Percentiles rank a stretch among this genome's conserved stretches.
phyloP scores from a whole-genome alignment of 495 filamentous ascomycete species.

The Xylaria scruposa region DNA sequence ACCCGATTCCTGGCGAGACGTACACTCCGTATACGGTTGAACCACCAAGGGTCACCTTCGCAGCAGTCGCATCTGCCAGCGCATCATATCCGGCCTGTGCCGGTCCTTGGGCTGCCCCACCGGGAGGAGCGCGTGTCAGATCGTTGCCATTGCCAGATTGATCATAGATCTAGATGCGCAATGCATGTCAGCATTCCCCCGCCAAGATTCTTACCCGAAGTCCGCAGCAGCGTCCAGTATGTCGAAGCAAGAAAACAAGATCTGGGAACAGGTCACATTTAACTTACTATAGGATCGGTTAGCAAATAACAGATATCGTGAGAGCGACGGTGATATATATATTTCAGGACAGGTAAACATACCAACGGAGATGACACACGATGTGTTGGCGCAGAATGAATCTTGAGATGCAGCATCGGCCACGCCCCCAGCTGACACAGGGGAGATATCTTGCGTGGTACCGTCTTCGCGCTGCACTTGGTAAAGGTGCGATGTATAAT shows the following conservation, averaged over 20 bases:
- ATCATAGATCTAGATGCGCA: constrained; percentile 7
- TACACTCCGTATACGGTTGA: background rate
- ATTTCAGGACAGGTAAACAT: background rate
- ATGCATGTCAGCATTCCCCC: background rate
- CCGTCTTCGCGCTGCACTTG: constrained; percentile 2
- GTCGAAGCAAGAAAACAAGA: background rate
- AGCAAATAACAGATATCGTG: background rate
- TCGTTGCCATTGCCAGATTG: constrained; percentile 12
- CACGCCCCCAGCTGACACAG: background rate
- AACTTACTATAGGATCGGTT: background rate
- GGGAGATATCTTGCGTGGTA: background rate
- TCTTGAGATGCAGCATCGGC: constrained; percentile 4
- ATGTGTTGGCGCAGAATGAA: background rate
- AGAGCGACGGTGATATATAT: background rate
- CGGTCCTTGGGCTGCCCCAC: background rate
- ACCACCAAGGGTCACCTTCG: constrained; percentile 4
- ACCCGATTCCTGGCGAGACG: constrained; percentile 12
- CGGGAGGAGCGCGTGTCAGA: constrained; percentile 1
- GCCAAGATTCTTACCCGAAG: background rate
- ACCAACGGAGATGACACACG: constrained; percentile 5
- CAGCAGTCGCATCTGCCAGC: constrained; percentile 3
- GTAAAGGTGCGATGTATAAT: background rate
- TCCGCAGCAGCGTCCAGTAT: background rate
- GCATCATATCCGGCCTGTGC: background rate
- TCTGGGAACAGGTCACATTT: background rate